These are phyloP conservation scores for Leccinum olivaceopallidum DNA, from an alignment of 768 basidiomycete genomes.

Conservation along the genomic window DNA sequence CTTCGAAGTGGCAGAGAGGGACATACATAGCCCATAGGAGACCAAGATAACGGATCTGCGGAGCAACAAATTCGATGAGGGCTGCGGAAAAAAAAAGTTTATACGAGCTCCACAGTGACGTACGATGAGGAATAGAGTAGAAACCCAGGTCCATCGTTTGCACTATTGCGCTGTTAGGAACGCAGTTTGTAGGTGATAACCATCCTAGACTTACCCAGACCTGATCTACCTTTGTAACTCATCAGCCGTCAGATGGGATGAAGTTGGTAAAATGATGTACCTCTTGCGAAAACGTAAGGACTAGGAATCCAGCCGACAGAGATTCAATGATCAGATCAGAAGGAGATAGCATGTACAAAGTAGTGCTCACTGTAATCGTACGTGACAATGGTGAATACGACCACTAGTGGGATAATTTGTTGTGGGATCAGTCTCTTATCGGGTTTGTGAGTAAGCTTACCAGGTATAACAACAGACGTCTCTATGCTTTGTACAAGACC, in stretches of 20 bases:
- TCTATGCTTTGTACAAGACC: neutral
- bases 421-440: neutral
- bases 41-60: neutral
- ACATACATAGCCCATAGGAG: neutral
- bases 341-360: neutral
- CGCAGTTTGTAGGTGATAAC: no score
- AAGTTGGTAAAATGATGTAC: neutral
- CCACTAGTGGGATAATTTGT: neutral
- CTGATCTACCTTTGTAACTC: constrained; percentile 5
- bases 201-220: neutral
- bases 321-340: neutral
- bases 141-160: neutral
- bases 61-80: neutral
- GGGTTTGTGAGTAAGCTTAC: neutral
- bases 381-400: constrained; percentile 3
- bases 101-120: neutral
- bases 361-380: constrained; percentile 18
- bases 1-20: neutral
- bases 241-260: neutral
- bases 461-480: neutral
- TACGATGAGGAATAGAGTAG: neutral
- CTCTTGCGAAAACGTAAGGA: constrained; percentile 16
- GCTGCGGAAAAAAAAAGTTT: no score
- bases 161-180: neutral
- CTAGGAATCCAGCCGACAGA: neutral